Conservation (phyloP, 768 basidiomycete genomes). For the Agaricus sinodeliciosus region DNA sequence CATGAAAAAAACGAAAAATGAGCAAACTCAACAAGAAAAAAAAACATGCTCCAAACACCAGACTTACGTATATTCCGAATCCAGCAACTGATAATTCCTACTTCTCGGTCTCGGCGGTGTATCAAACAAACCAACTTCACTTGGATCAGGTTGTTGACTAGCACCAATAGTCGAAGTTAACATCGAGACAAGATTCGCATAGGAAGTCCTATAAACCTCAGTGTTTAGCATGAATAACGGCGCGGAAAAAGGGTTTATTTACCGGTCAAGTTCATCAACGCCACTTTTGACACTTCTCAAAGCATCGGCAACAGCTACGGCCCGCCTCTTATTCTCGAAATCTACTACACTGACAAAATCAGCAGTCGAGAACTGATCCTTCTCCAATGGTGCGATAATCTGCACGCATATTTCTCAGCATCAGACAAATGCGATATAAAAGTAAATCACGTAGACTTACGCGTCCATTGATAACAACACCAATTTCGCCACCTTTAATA, state of each 20-base stretch:
- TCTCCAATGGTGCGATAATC: constrained; percentile 71
- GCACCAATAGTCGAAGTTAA: constrained; percentile 68
- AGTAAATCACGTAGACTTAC: constrained; percentile 36
- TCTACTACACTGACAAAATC: constrained; percentile 68
- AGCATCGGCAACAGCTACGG: constrained; percentile 61
- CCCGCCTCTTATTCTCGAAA: constrained; percentile 71
- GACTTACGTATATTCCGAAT: constrained; percentile 60
- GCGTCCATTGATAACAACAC: constrained; percentile 76
- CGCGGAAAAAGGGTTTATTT: not conserved
- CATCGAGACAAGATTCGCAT: constrained; percentile 55
- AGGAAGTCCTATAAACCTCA: constrained; percentile 35
- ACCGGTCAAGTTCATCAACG: constrained; percentile 20
- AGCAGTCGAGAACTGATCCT: constrained; percentile 51
- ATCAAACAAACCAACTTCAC: constrained; percentile 68
- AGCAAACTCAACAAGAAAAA: not conserved
- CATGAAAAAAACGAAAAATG: not conserved
- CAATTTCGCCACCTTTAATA: constrained; percentile 54
- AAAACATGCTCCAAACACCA: not conserved
- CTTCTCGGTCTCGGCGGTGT: constrained; percentile 52
- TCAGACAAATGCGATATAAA: not conserved
- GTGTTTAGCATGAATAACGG: not conserved
- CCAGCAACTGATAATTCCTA: constrained; percentile 52
- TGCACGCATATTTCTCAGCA: constrained; percentile 21
- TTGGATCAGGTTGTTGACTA: constrained; percentile 67
- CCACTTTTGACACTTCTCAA: constrained; percentile 46